phyloP scores from a whole-genome alignment of 306 rosid species.

The Arachis hypogaea region DNA sequence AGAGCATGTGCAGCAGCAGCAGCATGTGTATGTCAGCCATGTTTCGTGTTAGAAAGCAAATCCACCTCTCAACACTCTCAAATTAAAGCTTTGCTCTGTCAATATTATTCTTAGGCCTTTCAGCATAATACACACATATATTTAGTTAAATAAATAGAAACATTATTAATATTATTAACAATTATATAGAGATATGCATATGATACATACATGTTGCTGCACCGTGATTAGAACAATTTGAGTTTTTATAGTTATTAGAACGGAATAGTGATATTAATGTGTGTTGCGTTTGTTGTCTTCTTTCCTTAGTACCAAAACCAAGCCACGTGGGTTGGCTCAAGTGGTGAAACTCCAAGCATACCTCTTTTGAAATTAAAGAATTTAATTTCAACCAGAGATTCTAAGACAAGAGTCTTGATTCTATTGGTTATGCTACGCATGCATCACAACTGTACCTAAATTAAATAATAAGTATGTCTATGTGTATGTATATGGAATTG shows the following conservation, averaged over 20 bases:
- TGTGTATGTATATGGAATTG: constrained; percentile 16
- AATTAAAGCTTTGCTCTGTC: not conserved
- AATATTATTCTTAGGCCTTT: not conserved
- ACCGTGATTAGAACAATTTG: not conserved
- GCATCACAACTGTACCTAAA: constrained; percentile 14
- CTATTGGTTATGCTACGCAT: constrained; percentile 34
- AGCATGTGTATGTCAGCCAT: constrained; percentile 36
- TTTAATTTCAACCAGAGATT: constrained; percentile 29
- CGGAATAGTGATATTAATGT: constrained; percentile 14
- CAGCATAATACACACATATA: too few relatives aligned
- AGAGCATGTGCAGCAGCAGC: constrained; percentile 47
- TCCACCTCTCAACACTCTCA: not conserved
- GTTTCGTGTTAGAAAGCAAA: constrained; percentile 23
- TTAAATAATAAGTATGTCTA: too few relatives aligned
- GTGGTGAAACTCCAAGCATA: constrained; percentile 29
- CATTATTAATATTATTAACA: not conserved
- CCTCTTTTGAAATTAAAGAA: too few relatives aligned
- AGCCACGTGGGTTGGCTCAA: constrained; percentile 45
- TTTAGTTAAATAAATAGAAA: not conserved
- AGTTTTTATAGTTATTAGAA: constrained; percentile 24
- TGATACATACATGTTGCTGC: constrained; percentile 14
- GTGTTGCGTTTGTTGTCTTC: constrained; percentile 46
- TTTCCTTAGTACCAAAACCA: constrained; percentile 45
- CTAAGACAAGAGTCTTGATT: constrained; percentile 41
- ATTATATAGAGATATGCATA: too few relatives aligned